A percentile compares a stretch with the other conserved stretches of the same genome.
phyloP scores from a whole-genome alignment of 2,329 filamentous ascomycete species.

The Beauveria brongniartii region DNA sequence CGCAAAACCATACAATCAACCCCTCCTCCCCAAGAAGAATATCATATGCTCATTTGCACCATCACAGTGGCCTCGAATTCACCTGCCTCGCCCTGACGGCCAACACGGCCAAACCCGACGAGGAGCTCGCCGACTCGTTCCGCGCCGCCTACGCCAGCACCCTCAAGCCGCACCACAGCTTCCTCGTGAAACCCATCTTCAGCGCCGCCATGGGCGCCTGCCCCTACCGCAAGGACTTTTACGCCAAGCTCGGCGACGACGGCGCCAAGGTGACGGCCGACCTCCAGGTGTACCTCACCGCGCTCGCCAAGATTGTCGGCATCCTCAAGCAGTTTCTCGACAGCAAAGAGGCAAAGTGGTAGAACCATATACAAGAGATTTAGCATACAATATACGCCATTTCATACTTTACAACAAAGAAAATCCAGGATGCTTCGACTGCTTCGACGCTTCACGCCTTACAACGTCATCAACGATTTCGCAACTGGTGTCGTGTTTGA shows the following conservation, averaged over 20 bases:
- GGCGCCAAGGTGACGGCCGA: slow-evolving; percentile 53
- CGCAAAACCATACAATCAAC: no score
- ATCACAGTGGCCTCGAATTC: slow-evolving; percentile 77
- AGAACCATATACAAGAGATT: slow-evolving; percentile 16
- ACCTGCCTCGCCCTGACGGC: slow-evolving; percentile 74
- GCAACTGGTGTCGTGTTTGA: neutral
- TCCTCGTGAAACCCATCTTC: slow-evolving; percentile 88
- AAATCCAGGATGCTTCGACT: neutral
- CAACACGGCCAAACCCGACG: slow-evolving; percentile 58
- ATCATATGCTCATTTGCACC: no score
- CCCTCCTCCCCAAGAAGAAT: no score
- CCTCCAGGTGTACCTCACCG: slow-evolving; percentile 63
- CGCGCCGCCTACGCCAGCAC: slow-evolving; percentile 74
- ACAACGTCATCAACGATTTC: neutral
- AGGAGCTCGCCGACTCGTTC: slow-evolving; percentile 85
- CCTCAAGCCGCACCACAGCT: slow-evolving; percentile 85
- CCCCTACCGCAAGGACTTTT: slow-evolving; percentile 91
- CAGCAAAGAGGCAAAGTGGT: slow-evolving; percentile 52
- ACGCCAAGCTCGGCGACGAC: slow-evolving; percentile 71
- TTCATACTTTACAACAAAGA: neutral
- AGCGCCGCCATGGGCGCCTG: slow-evolving; percentile 86
- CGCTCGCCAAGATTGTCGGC: slow-evolving; percentile 68
- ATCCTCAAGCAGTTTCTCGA: slow-evolving; percentile 59
- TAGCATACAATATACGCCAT: slow-evolving; percentile 5
- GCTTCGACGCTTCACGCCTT: no score